These are phyloP conservation scores for Oenanthe sinensis DNA, from an alignment of 129 eudicot species.

Conservation along the genomic window DNA sequence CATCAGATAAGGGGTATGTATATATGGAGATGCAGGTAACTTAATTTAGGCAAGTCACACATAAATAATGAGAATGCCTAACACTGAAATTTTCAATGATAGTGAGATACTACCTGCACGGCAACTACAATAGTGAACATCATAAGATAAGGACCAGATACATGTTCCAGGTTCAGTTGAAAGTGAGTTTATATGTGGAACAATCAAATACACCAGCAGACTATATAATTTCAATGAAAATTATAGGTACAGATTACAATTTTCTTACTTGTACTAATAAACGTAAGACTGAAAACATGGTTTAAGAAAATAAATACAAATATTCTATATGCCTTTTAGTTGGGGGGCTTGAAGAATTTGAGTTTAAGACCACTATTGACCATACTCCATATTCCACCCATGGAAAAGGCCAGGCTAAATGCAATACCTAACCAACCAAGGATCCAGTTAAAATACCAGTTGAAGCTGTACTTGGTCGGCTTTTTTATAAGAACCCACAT, in stretches of 20 bases:
- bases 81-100: background rate
- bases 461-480: conserved; percentile 66
- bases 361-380: conserved; percentile 73
- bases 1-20: background rate
- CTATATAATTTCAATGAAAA: background rate
- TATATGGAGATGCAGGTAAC: background rate
- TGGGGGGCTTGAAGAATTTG: conserved; percentile 89
- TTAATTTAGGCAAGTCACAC: background rate
- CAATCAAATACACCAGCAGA: background rate
- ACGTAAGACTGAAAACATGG: background rate
- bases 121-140: background rate
- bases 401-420: conserved; percentile 70
- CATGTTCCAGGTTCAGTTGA: background rate
- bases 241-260: background rate
- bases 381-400: conserved; percentile 96
- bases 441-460: conserved; percentile 86
- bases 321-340: conserved; percentile 13
- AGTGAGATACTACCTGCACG: background rate
- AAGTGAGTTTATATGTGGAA: background rate
- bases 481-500: conserved; percentile 91
- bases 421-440: conserved; percentile 90
- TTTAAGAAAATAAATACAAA: background rate
- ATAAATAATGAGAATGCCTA: background rate
- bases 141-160: background rate
- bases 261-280: background rate